A percentile compares a stretch with the other conserved stretches of the same genome.
Conservation (phyloP, 2,329 filamentous ascomycete species). For the Lachnellula subtilissima region DNA sequence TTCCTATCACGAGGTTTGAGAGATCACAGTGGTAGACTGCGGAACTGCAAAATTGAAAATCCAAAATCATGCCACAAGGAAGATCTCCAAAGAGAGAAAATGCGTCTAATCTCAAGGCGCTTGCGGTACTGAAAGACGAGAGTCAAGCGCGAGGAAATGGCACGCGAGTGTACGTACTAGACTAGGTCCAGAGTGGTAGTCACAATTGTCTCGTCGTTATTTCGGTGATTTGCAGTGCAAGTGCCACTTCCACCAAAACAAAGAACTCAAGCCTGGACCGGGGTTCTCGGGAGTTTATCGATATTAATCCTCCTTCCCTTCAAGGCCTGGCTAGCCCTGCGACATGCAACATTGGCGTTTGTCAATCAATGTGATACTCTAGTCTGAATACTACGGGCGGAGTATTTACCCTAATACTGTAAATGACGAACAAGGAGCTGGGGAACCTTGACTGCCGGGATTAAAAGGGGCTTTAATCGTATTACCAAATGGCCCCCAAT, state of each 20-base stretch:
- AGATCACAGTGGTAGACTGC: not conserved
- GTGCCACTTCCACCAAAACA: constrained; percentile 1
- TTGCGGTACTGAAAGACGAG: not conserved
- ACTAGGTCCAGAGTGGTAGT: no score
- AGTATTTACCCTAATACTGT: not conserved
- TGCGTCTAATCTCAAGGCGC: not conserved
- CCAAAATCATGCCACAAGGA: not conserved
- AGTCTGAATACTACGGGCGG: not conserved
- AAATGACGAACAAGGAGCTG: not conserved
- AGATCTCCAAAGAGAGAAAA: not conserved
- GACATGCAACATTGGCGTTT: not conserved
- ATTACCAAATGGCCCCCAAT: not conserved
- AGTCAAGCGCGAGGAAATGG: not conserved
- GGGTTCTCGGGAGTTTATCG: not conserved
- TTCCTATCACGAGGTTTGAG: not conserved
- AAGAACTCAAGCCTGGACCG: not conserved
- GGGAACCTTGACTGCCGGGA: no score
- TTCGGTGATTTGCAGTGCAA: constrained; percentile 5
- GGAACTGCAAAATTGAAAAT: not conserved
- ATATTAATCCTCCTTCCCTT: not conserved
- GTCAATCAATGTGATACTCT: not conserved
- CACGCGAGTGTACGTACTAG: not conserved
- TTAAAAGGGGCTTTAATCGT: no score
- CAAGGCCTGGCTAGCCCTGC: not conserved
- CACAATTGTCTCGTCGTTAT: not conserved